Percentiles rank a stretch among this genome's conserved stretches.
These are phyloP conservation scores for Collybia nuda DNA, from an alignment of 768 basidiomycete genomes.

Conservation along the genomic window DNA sequence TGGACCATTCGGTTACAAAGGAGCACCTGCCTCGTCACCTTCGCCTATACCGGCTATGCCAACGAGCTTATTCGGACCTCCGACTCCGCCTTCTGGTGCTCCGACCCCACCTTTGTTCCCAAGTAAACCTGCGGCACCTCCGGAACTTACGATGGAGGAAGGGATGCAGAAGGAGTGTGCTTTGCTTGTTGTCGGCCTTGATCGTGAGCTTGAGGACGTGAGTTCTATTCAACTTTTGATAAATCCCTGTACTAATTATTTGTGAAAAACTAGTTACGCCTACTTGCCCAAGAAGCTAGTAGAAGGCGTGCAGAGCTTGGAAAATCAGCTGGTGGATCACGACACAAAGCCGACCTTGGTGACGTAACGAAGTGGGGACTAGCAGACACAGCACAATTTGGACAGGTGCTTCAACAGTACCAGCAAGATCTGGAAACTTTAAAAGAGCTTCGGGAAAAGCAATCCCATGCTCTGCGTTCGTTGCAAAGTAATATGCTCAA, in stretches of 20 bases:
- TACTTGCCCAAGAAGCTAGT: conserved; percentile 35
- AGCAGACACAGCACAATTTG: conserved; percentile 52
- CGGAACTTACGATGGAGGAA: conserved; percentile 40
- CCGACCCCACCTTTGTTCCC: conserved; percentile 5
- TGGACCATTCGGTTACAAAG: conserved; percentile 1
- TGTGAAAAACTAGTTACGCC: conserved; percentile 37
- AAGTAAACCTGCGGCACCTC: background rate
- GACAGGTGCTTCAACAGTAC: conserved; percentile 44
- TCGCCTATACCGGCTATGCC: conserved; percentile 4
- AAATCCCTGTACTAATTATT: background rate
- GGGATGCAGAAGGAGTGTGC: conserved; percentile 71
- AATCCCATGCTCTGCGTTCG: conserved; percentile 47
- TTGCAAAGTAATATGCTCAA: conserved; percentile 67
- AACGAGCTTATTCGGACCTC: conserved; percentile 6
- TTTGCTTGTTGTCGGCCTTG: conserved; percentile 44
- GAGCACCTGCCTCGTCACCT: background rate
- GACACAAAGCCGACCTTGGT: conserved; percentile 43
- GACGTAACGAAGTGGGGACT: conserved; percentile 52
- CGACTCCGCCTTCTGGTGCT: conserved; percentile 9
- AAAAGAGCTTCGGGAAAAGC: conserved; percentile 38
- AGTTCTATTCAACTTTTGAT: conserved; percentile 21
- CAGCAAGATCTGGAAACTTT: conserved; percentile 53
- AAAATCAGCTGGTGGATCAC: conserved; percentile 37
- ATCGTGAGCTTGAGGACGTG: conserved; percentile 60
- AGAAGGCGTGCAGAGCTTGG: conserved; percentile 33